phyloP scores from a whole-genome alignment of 148 eudicot species.

The Camellia sinensis region DNA sequence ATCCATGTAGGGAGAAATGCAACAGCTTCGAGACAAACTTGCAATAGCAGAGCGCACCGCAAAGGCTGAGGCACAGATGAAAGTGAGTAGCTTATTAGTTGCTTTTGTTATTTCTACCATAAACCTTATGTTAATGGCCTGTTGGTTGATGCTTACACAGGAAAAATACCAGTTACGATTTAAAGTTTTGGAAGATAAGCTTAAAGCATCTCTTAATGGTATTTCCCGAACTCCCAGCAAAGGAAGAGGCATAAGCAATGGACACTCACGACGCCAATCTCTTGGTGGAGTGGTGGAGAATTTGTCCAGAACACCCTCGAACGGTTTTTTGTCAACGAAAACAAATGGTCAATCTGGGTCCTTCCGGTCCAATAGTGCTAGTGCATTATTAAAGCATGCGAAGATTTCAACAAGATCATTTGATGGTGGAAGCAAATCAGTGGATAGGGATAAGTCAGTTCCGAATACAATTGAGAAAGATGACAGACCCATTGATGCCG shows the following conservation, averaged over 20 bases:
- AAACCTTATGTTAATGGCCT: conserved; percentile 15
- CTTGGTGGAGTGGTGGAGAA: conserved; percentile 67
- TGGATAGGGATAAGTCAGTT: conserved; percentile 34
- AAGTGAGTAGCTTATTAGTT: conserved; percentile 44
- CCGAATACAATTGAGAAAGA: conserved; percentile 18
- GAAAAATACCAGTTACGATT: conserved; percentile 87
- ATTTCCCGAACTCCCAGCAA: conserved; percentile 41
- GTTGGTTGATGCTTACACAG: conserved; percentile 31
- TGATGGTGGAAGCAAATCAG: conserved; percentile 47
- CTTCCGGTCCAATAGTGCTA: conserved; percentile 32
- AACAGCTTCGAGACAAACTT: conserved; percentile 84
- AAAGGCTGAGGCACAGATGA: conserved; percentile 87
- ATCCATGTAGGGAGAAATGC: conserved; percentile 72
- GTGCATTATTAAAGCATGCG: conserved; percentile 41
- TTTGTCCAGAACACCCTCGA: conserved; percentile 55
- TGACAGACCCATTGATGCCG: conserved; percentile 21
- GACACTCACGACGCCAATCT: conserved; percentile 67
- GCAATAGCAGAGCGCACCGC: conserved; percentile 89
- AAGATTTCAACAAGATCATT: conserved; percentile 49
- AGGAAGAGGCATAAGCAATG: conserved; percentile 57
- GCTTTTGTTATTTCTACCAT: not conserved
- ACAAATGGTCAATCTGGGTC: conserved; percentile 44
- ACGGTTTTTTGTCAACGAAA: conserved; percentile 56
- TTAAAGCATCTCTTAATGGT: conserved; percentile 47
- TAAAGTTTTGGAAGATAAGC: conserved; percentile 88